Evolutionary conservation across 208 protist species (phyloP).

Genomic region (Trypanosoma brucei): DNA sequence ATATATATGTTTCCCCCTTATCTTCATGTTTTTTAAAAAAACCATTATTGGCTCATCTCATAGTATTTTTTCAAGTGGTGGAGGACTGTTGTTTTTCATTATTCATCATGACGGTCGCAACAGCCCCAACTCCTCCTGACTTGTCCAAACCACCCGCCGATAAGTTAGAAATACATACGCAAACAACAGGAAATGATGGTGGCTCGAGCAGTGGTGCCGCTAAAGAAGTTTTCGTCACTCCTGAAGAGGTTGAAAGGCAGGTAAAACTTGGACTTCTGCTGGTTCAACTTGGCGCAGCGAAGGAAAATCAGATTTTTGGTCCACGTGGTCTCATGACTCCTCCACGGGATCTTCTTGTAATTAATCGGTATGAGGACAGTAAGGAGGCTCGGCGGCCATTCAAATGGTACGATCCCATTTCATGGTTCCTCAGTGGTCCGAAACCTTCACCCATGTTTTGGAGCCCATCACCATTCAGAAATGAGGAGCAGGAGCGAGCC

Average conservation of each 20-base stretch:
- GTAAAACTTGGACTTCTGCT: conserved; percentile 59
- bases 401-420: conserved; percentile 67
- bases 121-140: background rate
- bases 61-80: too few relatives aligned
- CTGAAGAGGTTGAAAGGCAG: conserved; percentile 35
- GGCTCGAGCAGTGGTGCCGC: background rate
- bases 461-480: background rate
- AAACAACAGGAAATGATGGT: background rate
- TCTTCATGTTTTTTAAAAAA: too few relatives aligned
- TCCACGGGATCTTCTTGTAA: conserved; percentile 52
- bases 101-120: background rate
- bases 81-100: too few relatives aligned
- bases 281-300: conserved; percentile 48
- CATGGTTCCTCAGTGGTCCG: conserved; percentile 50
- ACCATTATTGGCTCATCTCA: too few relatives aligned
- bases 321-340: conserved; percentile 15
- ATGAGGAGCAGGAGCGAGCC: background rate
- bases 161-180: background rate
- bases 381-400: conserved; percentile 26
- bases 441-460: conserved; percentile 43
- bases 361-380: conserved; percentile 50
- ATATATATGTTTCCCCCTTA: too few relatives aligned
- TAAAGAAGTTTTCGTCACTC: background rate
- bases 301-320: conserved; percentile 55
- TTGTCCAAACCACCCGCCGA: background rate